Conservation (phyloP, 352 stramenopile species). For the Pythium sp. region DNA sequence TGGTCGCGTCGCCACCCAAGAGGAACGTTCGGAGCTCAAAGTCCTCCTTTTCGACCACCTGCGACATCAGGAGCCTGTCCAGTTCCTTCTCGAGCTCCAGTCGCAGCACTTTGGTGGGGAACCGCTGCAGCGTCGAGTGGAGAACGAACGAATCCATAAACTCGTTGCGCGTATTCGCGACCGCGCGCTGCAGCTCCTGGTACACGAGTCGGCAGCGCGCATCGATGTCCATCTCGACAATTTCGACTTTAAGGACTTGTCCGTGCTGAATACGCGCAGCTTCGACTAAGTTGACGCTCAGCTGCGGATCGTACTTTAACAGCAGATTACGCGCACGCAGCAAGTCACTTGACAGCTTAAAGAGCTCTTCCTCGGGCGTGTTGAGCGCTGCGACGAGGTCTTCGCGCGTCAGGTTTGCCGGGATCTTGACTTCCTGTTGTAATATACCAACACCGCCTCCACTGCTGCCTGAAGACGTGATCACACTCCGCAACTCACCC, state of each 20-base stretch:
- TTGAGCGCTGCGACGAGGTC: slow-evolving; percentile 59
- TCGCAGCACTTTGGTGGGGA: slow-evolving; percentile 85
- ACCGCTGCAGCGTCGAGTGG: slow-evolving; percentile 88
- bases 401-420: slow-evolving; percentile 47
- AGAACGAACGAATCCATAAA: slow-evolving; percentile 90
- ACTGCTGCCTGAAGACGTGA: not conserved
- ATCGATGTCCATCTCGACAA: slow-evolving; percentile 85
- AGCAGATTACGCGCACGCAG: slow-evolving; percentile 59
- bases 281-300: slow-evolving; percentile 50
- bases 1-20: slow-evolving; percentile 17
- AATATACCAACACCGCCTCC: slow-evolving; percentile 6
- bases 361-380: slow-evolving; percentile 70
- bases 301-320: slow-evolving; percentile 60
- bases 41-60: slow-evolving; percentile 75
- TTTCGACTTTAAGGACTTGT: slow-evolving; percentile 24
- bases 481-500: slow-evolving; percentile 8
- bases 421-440: slow-evolving; percentile 24
- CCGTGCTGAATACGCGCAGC: slow-evolving; percentile 37
- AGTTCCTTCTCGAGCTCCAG: slow-evolving; percentile 91
- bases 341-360: slow-evolving; percentile 55
- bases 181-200: slow-evolving; percentile 86
- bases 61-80: slow-evolving; percentile 83
- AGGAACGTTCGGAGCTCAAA: slow-evolving; percentile 58
- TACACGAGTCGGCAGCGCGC: slow-evolving; percentile 84
- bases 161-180: slow-evolving; percentile 76